Percentiles rank a stretch among this genome's conserved stretches.
Conservation (phyloP, 352 stramenopile species). For the Aphanomyces astaci region DNA sequence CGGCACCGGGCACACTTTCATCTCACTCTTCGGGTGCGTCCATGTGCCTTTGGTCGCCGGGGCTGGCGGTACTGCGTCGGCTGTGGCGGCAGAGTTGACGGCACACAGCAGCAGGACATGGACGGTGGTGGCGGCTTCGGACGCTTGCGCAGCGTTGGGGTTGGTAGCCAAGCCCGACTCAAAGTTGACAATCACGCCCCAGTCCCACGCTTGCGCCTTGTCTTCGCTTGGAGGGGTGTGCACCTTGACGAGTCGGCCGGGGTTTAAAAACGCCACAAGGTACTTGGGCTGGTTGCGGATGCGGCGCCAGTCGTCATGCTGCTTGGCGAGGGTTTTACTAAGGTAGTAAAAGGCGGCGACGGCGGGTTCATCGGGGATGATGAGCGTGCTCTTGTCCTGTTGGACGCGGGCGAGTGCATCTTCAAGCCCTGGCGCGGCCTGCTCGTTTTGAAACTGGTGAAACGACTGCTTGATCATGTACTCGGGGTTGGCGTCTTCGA, state of each 20-base stretch:
- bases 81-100: constrained; percentile 26
- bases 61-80: constrained; percentile 37
- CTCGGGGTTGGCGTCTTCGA: constrained; percentile 82
- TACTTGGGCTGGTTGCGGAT: constrained; percentile 89
- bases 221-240: constrained; percentile 54
- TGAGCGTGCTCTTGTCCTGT: constrained; percentile 79
- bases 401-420: constrained; percentile 70
- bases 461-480: constrained; percentile 98
- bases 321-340: constrained; percentile 86
- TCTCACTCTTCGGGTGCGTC: constrained; percentile 53
- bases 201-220: constrained; percentile 62
- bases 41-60: constrained; percentile 55
- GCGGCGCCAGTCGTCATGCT: constrained; percentile 87
- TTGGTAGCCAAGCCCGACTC: constrained; percentile 59
- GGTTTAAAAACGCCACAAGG: constrained; percentile 91
- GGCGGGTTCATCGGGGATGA: constrained; percentile 85
- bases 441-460: constrained; percentile 93
- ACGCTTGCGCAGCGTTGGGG: constrained; percentile 51
- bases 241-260: constrained; percentile 85
- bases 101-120: constrained; percentile 74
- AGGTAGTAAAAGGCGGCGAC: constrained; percentile 87
- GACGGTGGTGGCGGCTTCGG: constrained; percentile 46
- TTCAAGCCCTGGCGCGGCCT: constrained; percentile 63
- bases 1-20: constrained; percentile 81
- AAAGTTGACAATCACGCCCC: constrained; percentile 81